A percentile compares a stretch with the other conserved stretches of the same genome.
phyloP scores from a whole-genome alignment of 2,329 filamentous ascomycete species.

The Neopestalotiopsis rosae region DNA sequence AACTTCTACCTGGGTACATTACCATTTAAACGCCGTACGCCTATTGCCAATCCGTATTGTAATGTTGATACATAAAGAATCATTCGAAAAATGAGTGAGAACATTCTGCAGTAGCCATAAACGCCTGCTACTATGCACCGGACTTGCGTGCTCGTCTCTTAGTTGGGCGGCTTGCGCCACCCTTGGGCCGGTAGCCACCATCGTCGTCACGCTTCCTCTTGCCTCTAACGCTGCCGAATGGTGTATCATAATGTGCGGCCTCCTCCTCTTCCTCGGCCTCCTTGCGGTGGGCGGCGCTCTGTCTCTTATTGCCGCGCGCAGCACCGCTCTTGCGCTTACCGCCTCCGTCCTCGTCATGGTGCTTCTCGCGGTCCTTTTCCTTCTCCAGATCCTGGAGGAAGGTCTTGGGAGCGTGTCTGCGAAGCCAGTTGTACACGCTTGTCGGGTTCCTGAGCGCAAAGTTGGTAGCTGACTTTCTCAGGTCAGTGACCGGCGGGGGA shows the following conservation, averaged over 20 bases:
- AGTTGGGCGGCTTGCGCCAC: conserved; percentile 55
- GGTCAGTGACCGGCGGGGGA: conserved; percentile 52
- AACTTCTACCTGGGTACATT: not conserved
- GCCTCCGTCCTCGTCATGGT: conserved; percentile 38
- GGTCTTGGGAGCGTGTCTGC: conserved; percentile 81
- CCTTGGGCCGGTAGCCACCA: conserved; percentile 63
- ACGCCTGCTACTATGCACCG: not conserved
- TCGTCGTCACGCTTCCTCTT: conserved; percentile 66
- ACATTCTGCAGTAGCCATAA: not conserved
- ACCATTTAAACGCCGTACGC: conserved; percentile 12
- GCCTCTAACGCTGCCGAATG: conserved; percentile 45
- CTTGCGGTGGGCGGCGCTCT: conserved; percentile 38
- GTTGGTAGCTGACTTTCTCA: conserved; percentile 42
- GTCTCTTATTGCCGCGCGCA: conserved; percentile 43
- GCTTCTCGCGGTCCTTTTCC: conserved; percentile 46
- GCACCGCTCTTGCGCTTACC: conserved; percentile 37
- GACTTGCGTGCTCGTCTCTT: conserved; percentile 53
- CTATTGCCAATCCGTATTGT: not conserved
- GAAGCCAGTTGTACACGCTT: conserved; percentile 94
- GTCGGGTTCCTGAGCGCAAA: conserved; percentile 77
- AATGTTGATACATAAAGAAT: not conserved
- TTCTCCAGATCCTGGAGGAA: conserved; percentile 79
- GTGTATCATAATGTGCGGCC: conserved; percentile 38
- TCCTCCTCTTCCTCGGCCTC: conserved; percentile 46
- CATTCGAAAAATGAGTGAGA: not conserved